Conservation (phyloP, 2,329 filamentous ascomycete genomes). For the Stagonosporopsis chrysanthemi region DNA sequence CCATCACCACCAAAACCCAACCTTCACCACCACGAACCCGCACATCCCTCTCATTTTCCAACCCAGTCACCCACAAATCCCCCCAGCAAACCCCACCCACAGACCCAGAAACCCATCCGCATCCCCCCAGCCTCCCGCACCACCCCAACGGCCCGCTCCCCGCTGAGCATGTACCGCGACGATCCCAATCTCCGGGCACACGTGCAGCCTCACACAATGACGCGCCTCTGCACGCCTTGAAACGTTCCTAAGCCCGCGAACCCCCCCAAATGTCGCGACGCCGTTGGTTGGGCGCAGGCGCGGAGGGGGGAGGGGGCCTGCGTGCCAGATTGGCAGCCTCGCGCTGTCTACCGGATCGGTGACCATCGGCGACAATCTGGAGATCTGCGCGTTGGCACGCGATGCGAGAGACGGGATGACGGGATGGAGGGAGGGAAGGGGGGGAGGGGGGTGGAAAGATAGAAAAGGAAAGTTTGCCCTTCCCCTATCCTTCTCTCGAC, state of each 20-base stretch:
- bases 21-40: too few relatives aligned
- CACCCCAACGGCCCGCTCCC: background rate
- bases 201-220: background rate
- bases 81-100: background rate
- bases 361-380: conserved; percentile 11
- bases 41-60: too few relatives aligned
- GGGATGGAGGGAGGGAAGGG: too few relatives aligned
- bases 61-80: too few relatives aligned
- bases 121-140: background rate
- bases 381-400: conserved; percentile 3
- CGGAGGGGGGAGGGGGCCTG: too few relatives aligned
- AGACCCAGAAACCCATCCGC: background rate
- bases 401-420: too few relatives aligned
- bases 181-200: conserved; percentile 4
- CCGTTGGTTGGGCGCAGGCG: background rate
- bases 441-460: too few relatives aligned
- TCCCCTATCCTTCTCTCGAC: too few relatives aligned
- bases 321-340: too few relatives aligned
- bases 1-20: too few relatives aligned
- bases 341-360: conserved; percentile 14
- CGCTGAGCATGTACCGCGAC: conserved; percentile 2
- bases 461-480: too few relatives aligned
- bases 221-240: background rate
- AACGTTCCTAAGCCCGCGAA: background rate
- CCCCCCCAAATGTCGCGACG: too few relatives aligned